Evolutionary conservation across 2,329 filamentous ascomycete species (phyloP), one percentile per base, ranked within the genome.

Genomic region (Endoconidiophora polonica): DNA sequence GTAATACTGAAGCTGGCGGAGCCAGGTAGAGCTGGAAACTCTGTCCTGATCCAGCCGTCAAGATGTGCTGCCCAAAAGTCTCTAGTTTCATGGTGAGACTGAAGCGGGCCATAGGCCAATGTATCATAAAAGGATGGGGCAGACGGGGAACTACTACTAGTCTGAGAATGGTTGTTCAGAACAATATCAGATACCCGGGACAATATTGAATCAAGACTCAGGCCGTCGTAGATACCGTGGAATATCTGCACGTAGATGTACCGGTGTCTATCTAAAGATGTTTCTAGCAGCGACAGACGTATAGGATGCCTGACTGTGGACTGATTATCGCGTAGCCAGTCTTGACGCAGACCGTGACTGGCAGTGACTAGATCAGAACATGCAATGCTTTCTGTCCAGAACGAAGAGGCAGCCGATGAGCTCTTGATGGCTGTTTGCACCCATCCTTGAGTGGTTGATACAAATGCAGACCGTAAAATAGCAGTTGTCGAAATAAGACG

Each of bases 151-250:
- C 7, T 5, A n/a, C 18, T 3, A 12, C 7, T 2, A 9, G n/a
- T 12, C 26, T 43, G n/a, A 14, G 26, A 10, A 20, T 43, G 9
- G 5, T 26, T 1, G 10, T 10, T 14, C 7, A 33, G 29, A 12
- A 33, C 29, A 3, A 33, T 33, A 12, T 33, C 29, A 37, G 38
- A 24, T 5, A 49, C 39, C 4, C n/a, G 37, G 4, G 42, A n/a
- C 4, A 94, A 69, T 38, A 94, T 70, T 22, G 86, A 61, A 1
- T 73, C 70, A 38, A 94, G 72, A 54, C 86, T 90, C 55, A 75
- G 81, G 1, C 86, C 88, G 62, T 95, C 88, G 57, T 95, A 95
- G 0, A 94, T 62, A 0, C 76, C 86, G 60, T 95, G 88, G 63
- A 94, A 94, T 0, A 93, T 79, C 43, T 82, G 73, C 2, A 94